Evolutionary conservation across 768 basidiomycete genomes (phyloP), one percentile per base, ranked within the genome.

Genomic region (Hortiboletus campestris): DNA sequence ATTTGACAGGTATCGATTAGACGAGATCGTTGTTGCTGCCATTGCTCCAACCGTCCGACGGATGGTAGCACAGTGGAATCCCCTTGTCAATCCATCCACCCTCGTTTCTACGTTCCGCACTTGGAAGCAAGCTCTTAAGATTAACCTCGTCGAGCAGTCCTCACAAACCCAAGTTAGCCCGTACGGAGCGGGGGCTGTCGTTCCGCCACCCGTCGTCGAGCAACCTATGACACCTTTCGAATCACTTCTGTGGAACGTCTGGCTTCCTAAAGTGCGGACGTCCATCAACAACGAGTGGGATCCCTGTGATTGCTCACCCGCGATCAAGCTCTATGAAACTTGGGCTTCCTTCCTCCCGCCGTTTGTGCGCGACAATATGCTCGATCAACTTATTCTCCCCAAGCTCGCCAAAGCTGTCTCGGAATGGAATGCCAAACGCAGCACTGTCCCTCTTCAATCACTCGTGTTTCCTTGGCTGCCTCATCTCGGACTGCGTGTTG

Each of bases 391-490:
- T 22, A 82, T 99, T 43, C 76, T 99, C 20, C 97, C 97, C 2
- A 99, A 98, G 72, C 82, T 99, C 3, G 82, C 88, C 46, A 85
- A 86, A 59, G 84, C 92, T 4, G 82, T 98, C 34, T 80, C 84
- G 5, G 86, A 91, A 48, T 99, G 97, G 97, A 86, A 78, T 65
- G 75, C 84, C 7, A 84, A 80, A 64, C 79, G 74, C 28, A 80
- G 77, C 53, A 75, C 74, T 3, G 78, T 82, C 1, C 73, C 91
- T 1, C 71, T 98, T 46, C 91, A 89, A 46, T 77, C 82, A 1
- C 80, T 99, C 45, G 85, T 99, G 1, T 96, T 98, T 70, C 97
- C 97, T 10, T 99, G 97, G 97, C 73, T 99, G 44, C 93, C 94
- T 6, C 81, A 94, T 64, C 81, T 96, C 4, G 95, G 92, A 5